Evolutionary conservation across 2,329 filamentous ascomycete genomes (phyloP).

Genomic region (Xylaria hypoxylon): DNA sequence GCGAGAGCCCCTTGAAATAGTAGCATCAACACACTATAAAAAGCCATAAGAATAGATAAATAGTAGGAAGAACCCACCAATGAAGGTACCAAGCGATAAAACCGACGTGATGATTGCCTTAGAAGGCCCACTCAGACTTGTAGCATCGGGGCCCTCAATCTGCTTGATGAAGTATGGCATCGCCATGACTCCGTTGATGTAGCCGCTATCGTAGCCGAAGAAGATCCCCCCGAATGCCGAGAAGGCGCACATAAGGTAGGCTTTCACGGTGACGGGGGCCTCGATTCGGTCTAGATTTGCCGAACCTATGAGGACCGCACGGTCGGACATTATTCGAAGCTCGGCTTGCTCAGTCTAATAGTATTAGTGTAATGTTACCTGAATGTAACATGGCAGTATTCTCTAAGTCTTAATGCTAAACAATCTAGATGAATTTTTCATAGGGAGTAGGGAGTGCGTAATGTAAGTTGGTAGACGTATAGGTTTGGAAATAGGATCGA

Average conservation of each 20-base stretch:
- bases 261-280: constrained; percentile 68
- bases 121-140: constrained; percentile 56
- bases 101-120: constrained; percentile 76
- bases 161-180: constrained; percentile 53
- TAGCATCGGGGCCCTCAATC: constrained; percentile 51
- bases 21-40: not conserved
- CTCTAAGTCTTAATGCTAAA: not conserved
- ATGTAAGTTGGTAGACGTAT: not conserved
- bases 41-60: not conserved
- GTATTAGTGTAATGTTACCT: not conserved
- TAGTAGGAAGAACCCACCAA: constrained; percentile 54
- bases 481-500: not conserved
- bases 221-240: constrained; percentile 54
- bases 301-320: constrained; percentile 53
- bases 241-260: constrained; percentile 54
- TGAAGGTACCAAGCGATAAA: constrained; percentile 82
- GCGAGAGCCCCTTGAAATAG: constrained; percentile 69
- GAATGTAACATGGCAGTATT: constrained; percentile 1
- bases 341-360: constrained; percentile 5
- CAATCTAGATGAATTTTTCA: constrained; percentile 16
- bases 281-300: constrained; percentile 66
- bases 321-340: constrained; percentile 48
- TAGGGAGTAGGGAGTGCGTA: constrained; percentile 8
- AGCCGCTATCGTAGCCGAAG: constrained; percentile 57
- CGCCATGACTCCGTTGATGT: constrained; percentile 55